Base-by-base conservation (phyloP, 805 yeast genomes). In the Candida chilensis region DNA sequence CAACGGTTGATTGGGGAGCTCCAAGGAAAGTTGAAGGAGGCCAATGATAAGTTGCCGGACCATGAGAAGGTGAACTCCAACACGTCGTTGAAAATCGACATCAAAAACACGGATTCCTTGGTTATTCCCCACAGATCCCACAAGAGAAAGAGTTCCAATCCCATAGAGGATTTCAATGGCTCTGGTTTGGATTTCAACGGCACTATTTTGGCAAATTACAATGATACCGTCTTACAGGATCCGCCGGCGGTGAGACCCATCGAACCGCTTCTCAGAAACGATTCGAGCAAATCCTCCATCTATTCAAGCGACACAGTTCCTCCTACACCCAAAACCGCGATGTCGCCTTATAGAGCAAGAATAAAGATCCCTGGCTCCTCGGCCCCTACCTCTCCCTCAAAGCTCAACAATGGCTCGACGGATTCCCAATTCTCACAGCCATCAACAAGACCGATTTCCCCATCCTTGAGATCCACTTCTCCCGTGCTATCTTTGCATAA, bases 1-100 rank as follows among this genome's bases (percentile, higher is more conserved):
- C 25, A 22, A 22, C 11, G 13, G n/a, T n/a, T 18, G 13, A 25
- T 30, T 9, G 29, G n/a, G 26, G 17, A 17, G 14, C 20, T 30
- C 17, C 29, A 17, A 16, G 15, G 17, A 16, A 26, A 26, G 18
- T 12, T 30, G 22, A 20, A 30, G 4, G 10, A 6, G 10, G 18
- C 24, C 8, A 19, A 24, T 16, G n/a, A 8, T n/a, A 22, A 11
- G 13, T 22, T 22, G 13, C 25, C 25, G 8, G 13, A 22, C 11
- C 14, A 22, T 6, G 25, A 22, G n/a, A 12, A 22, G 13, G 12
- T 22, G 6, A 22, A 22, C 13, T n/a, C 25, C 6, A 22, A 22
- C 12, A 22, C n/a, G 7, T 22, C 25, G 8, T 22, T 22, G 25
- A 22, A 22, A 22, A n/a, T 22, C 14, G 12, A 22, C 6, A n/a